Base-by-base conservation (phyloP, 106 monocot species). In the Ottelia alismoides region DNA sequence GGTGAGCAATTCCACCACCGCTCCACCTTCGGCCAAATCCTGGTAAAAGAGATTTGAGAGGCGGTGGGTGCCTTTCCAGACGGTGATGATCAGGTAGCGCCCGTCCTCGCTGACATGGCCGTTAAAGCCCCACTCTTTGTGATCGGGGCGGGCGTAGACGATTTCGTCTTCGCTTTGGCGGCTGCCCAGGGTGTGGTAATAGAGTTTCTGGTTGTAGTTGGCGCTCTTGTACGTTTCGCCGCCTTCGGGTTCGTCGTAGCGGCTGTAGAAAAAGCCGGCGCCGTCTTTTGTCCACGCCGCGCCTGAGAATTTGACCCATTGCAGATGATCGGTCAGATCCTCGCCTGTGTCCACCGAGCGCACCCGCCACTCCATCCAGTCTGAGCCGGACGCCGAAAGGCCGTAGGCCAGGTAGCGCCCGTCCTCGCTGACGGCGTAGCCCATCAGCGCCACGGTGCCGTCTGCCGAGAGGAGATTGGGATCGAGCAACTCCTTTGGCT, bases 281-380 rank as follows among this genome's bases (percentile, higher is more conserved):
- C 68, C 74, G 70, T 98, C 90, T 70, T 69, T 72, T 6, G 90
- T 98, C 98, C 98, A 98, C 24, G 62, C 75, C 59, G 90, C 59
- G 21, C 68, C 66, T 2, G 98, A 90, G 57, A 90, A 98, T 47
- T 98, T 90, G 22, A 98, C 98, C 98, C 98, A 98, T 3, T 79
- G 82, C 28, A 98, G 53, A 7, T 45, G 58, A 73, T 90, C 98
- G 27, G 66, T 28, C 63, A 70, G 64, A 18, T 55, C 31, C 53
- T 60, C 58, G 68, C 78, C 81, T 61, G 79, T 75, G 4, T 74
- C 81, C 28, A 90, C 71, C 53, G 72, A 28, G 79, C 85, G 76
- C 10, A 98, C 90, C 57, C 83, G 82, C 27, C 85, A 70, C 16
- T 72, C 77, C 0, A 90, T 77, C 96, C 98, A 98, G 66, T 98